Evolutionary conservation across 2,329 filamentous ascomycete genomes (phyloP), one percentile per base, ranked within the genome.

Genomic region (Scytalidium lignicola): DNA sequence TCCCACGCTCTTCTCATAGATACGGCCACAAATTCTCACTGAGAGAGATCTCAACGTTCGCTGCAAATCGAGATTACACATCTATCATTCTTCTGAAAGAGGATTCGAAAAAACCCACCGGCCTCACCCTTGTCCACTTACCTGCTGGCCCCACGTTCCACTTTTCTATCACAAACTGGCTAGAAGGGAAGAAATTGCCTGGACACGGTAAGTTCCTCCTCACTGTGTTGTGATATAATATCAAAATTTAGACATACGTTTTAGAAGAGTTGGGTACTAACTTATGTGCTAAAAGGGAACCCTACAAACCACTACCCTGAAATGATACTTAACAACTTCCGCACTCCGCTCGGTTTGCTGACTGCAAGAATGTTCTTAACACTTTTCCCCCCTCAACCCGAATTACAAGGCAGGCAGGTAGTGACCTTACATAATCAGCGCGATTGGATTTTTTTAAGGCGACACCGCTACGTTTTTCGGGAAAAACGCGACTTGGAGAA

Each of bases 391-490:
- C 80, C 85, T 0, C 80, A 82, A 41, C 92, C 93, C 0, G 89
- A 97, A 60, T 74, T 97, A 5, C 78, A 86, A 57, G 92, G 92
- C 3, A 76, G 92, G 20, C 91, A 96, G 63, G 91, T 96, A 1
- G 83, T 96, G 8, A 96, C 92, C 1, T 71, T 96, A 46, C 90
- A 96, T 69, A 96, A 96, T 60, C 91, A 96, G 73, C 85, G 92
- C 55, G 92, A 97, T 68, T 97, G 92, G 68, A 93, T 97, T 59
- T 99, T 99, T 67, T 78, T 97, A 46, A 79, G 93, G 4, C 77
- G 91, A 32, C 91, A 97, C 68, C 78, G 93, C 43, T 99, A 99
- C 63, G 80, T 95, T 1, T 96, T 99, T 72, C 80, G 93, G 13
- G 90, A 97, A 51, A 95, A 93, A 73, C 78, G 86, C 10, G 76